A percentile compares a stretch with the other conserved stretches of the same genome.
Evolutionary conservation across 805 yeast species (phyloP).

Genomic region (Candida nonsorbophila): DNA sequence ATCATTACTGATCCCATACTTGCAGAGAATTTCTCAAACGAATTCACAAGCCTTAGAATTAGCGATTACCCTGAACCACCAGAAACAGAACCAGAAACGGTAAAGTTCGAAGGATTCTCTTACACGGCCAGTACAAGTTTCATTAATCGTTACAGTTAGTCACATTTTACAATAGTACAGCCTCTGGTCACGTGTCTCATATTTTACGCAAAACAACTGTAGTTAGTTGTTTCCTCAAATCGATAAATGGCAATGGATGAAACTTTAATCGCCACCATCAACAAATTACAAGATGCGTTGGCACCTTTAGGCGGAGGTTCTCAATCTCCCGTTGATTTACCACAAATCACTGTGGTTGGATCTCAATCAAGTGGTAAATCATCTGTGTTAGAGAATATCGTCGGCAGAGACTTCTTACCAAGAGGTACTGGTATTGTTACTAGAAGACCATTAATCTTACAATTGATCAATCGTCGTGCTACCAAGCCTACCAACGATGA

Average conservation of each 20-base stretch:
- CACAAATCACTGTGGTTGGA: conserved; percentile 94
- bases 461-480: conserved; percentile 67
- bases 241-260: conserved; percentile 53
- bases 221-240: too few relatives aligned
- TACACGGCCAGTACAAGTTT: conserved; percentile 28
- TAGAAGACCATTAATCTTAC: conserved; percentile 79
- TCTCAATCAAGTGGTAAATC: conserved; percentile 89
- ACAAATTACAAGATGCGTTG: conserved; percentile 91
- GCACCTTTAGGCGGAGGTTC: conserved; percentile 93
- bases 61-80: conserved; percentile 17
- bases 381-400: conserved; percentile 85
- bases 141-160: conserved; percentile 15
- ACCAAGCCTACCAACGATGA: conserved; percentile 20
- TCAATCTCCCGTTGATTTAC: conserved; percentile 83
- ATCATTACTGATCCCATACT: conserved; percentile 38
- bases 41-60: conserved; percentile 41
- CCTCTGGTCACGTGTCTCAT: too few relatives aligned
- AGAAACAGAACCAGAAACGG: background rate
- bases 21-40: conserved; percentile 40
- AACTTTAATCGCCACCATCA: conserved; percentile 74
- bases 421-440: conserved; percentile 93
- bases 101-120: conserved; percentile 23
- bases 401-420: conserved; percentile 86
- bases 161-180: too few relatives aligned
- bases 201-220: too few relatives aligned